Evolutionary conservation across 257 asterid species (phyloP), one percentile per base, ranked within the genome.

Genomic region (Parsonsia alboflavescens): DNA sequence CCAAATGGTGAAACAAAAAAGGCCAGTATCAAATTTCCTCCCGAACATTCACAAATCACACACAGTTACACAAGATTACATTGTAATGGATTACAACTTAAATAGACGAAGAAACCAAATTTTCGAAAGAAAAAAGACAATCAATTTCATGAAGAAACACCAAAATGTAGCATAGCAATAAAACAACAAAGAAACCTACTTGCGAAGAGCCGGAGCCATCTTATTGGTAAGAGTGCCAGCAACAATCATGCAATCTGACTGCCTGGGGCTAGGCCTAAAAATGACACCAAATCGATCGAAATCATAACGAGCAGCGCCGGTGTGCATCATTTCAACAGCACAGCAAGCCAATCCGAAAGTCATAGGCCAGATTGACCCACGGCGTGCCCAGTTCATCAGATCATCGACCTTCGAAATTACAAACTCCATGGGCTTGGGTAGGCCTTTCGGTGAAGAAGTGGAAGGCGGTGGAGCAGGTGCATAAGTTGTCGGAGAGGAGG

Each of bases 201-300:
- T 94, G 89, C 97, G 97, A 24, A 94, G 99, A 70, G 99, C 97
- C 64, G 97, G 98, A 5, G 97, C 99, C 99, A 94, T 94, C 89
- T 90, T 92, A 72, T 94, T 94, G 84, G 97, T 87, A 54, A 89
- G 91, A 53, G 96, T 92, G 3, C 96, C 97, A 68, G 93, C 96
- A 82, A 91, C 96, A 82, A 89, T 91, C 96, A 91, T 89, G 74
- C 94, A 90, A 87, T 92, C 99, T 57, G 96, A 90, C 81, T 94
- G 96, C 83, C 97, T 81, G 2, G 97, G 99, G 83, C 99, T 94
- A 6, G 97, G 97, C 89, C 99, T 85, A 77, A 94, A 94, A n/a
- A 94, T 94, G 13, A 94, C 87, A 44, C 98, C 98, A 73, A 91
- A 94, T 6, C 98, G 90, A 81, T 94, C 98, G 86, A 92, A 86